Base-by-base conservation (phyloP, 1,284 basidiomycete genomes). In the Uromyces viciae-fabae region DNA sequence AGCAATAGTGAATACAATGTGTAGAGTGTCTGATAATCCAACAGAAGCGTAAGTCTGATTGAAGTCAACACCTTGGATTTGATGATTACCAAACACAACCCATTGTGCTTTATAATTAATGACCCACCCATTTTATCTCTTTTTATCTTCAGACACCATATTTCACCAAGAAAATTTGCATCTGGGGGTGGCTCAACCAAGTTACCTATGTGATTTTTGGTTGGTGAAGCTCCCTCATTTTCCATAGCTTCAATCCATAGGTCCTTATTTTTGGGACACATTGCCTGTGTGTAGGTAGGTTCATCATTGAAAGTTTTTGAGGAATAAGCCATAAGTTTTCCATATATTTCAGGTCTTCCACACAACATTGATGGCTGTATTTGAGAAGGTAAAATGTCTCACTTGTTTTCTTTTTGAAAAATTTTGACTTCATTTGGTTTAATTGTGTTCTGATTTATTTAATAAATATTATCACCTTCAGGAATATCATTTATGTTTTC, bases 21-120 rank as follows among this genome's bases (percentile, higher is more conserved):
- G 38, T n/a, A 72, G n/a, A 0, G 43, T 72, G 17, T 72, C 43
- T 5, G 69, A 46, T 46, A 19, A 28, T 1, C 28, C 69, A 49
- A 72, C 69, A 14, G 69, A 72, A 15, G 69, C 43, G 8, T 38
- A 72, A 2, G 69, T 72, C 49, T 72, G n/a, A 25, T 54, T 31
- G 33, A 28, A 73, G 14, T 73, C 46, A 15, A 73, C 31, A 31
- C 71, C 46, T 14, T 14, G 43, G 1, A 52, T 73, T 28, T 73
- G 71, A 36, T 73, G 71, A 33, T 73, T 73, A 1, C 71, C 71
- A 49, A 73, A 36, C 3, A 31, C 71, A 9, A 73, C 46, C 40
- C 71, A 73, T 5, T 46, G 4, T 0, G 71, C 71, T 36, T 73
- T 73, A 33, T 52, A 73, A 31, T 54, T 17, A n/a, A n/a, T n/a